Evolutionary conservation across 75 land plant genomes (phyloP), one percentile per base, ranked within the genome.

Genomic region (Pseudotsuga menziesii): DNA sequence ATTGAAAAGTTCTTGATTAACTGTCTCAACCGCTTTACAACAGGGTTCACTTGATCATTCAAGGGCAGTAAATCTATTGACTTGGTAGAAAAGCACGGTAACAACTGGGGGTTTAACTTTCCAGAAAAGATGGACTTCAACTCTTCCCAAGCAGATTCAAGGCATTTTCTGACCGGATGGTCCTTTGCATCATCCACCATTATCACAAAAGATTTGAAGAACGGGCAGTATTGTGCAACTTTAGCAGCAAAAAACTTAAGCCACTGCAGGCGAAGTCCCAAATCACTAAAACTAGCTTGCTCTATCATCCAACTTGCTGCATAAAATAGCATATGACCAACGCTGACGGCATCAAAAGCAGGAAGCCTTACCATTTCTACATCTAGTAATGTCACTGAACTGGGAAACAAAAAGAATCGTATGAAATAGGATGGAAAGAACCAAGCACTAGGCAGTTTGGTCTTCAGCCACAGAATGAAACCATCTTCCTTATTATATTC

Each of bases 301-400:
- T 95, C 94, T 72, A 95, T 74, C 70, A 85, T 73, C 99, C 99
- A 97, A 57, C 80, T 81, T 59, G 87, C 87, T 73, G 99, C 94
- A 87, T 85, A 85, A 1, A 77, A 77, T 32, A 97, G 75, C 87
- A 67, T 89, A 59, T 83, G 73, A 17, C 85, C 87, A 14, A 78
- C 39, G 11, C 67, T 78, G 20, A 11, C 76, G 12, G 79, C 41
- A 72, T 90, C 81, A 72, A 80, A 80, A 27, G 57, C 35, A 12
- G 56, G 36, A 48, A 57, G 20, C 2, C 64, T 61, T 48, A 17
- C 5, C 74, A 27, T 44, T 8, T 64, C 64, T 35, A 32, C 22
- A 70, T 32, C 5, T 58, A 63, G 26, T 26, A 14, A 58, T 20
- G 79, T 61, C 74, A 75, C 75, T 77, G 77, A 76, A 32, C 80